Base-by-base conservation (phyloP, 148 eudicot species). In the Fagopyrum esculentum region DNA sequence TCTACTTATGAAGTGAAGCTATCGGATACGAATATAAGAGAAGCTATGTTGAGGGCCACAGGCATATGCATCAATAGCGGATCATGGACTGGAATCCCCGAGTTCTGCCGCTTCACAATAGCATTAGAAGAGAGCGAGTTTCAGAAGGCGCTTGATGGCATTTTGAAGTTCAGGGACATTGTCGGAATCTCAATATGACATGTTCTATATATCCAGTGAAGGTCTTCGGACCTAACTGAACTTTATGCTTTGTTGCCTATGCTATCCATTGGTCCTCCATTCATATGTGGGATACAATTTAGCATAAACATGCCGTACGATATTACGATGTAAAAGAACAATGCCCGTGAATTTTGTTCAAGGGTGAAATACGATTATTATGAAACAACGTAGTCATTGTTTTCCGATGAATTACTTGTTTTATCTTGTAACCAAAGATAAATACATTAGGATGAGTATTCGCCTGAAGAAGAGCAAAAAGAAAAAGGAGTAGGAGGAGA, bases 31-130 rank as follows among this genome's bases (percentile, higher is more conserved):
- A 92, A 84, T 66, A 84, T 94, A 72, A 82, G 97, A 73, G 90
- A 94, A 80, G 83, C 93, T 75, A 85, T 94, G 81, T 78, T 90
- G 43, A 83, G 49, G 75, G 83, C 88, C 83, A 86, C 96, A 6
- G 93, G 93, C 47, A 68, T 94, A 78, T 90, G 96, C 88, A 87
- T 94, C 78, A 94, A 94, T 55, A 87, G 97, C 51, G 83, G 87
- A 44, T 80, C 85, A 5, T 94, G 98, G 98, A 91, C 97, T 6
- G 98, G 97, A 66, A 87, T 92, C 73, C 92, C 98, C 19, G 96
- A 89, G 43, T 94, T 88, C 71, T 90, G 97, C 68, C 88, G 98
- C 49, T 92, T 94, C 83, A 90, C 98, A 9, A 82, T 91, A 40
- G 96, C 97, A 59, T 81, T 88, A 76, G 92, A 90, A 77, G 96